phyloP scores from a whole-genome alignment of 139 green algal genomes.

The Haematococcus lacustris region DNA sequence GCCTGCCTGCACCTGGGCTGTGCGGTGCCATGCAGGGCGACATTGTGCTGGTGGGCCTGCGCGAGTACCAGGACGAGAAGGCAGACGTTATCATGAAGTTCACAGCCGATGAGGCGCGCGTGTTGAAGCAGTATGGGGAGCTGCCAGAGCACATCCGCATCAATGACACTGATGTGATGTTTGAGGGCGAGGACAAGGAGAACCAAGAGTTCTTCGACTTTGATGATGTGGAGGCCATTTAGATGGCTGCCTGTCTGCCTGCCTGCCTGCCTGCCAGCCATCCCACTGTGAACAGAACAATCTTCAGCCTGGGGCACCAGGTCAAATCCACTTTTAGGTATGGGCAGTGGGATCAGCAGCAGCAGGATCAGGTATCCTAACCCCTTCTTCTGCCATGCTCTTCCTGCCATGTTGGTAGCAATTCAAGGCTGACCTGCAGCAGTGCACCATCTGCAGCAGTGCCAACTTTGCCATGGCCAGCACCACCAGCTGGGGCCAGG shows the following conservation, averaged over 20 bases:
- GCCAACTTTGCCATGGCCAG: too few species aligned
- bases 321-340: neutral
- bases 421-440: neutral
- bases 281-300: too few species aligned
- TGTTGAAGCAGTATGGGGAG: conserved; percentile 95
- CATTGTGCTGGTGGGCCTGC: conserved; percentile 93
- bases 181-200: conserved; percentile 39
- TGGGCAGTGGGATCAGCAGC: neutral
- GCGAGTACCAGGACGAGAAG: conserved; percentile 99
- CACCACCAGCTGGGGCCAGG: too few species aligned
- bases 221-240: conserved; percentile 33
- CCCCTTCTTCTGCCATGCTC: neutral
- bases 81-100: conserved; percentile 98
- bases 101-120: conserved; percentile 46
- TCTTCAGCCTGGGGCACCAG: neutral
- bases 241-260: too few species aligned
- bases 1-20: too few species aligned
- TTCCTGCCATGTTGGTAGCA: neutral
- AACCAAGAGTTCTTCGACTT: conserved; percentile 44
- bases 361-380: neutral
- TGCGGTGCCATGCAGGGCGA: conserved; percentile 82
- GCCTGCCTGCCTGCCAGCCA: too few species aligned
- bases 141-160: conserved; percentile 87
- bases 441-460: too few species aligned
- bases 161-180: conserved; percentile 60